These are phyloP conservation scores for Cercospora zeae-maydis DNA, from an alignment of 2,329 filamentous ascomycete species.

Conservation along the genomic window DNA sequence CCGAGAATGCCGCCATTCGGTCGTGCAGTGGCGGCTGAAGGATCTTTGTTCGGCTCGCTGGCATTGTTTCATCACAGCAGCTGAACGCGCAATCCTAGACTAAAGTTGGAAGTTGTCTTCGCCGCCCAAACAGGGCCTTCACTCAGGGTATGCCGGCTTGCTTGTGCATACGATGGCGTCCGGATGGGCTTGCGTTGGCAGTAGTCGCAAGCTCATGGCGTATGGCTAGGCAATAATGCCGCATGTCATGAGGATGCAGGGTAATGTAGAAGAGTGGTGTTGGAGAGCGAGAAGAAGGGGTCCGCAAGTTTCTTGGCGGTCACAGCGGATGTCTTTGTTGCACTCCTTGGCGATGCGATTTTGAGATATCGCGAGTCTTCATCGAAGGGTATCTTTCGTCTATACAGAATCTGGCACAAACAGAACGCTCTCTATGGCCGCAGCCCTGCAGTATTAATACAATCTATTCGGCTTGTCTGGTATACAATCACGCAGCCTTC, in stretches of 20 bases:
- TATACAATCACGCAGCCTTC: slow-evolving; percentile 10
- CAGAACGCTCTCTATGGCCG: slow-evolving; percentile 2
- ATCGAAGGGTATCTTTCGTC: slow-evolving; percentile 9
- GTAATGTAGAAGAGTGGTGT: background rate
- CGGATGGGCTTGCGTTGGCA: background rate
- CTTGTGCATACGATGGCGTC: background rate
- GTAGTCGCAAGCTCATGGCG: background rate
- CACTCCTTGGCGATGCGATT: background rate
- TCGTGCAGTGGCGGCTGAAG: background rate
- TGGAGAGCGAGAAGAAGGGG: background rate
- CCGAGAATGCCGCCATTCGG: background rate
- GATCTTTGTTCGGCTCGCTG: background rate
- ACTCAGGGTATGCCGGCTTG: background rate
- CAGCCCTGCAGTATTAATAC: background rate
- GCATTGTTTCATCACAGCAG: background rate
- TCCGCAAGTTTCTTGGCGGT: background rate
- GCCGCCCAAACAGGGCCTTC: background rate
- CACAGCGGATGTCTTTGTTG: background rate
- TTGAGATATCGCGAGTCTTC: background rate
- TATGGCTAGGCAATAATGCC: background rate
- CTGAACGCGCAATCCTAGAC: background rate
- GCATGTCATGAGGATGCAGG: background rate
- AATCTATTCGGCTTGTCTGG: background rate
- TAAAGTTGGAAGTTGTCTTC: background rate
- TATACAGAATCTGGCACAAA: slow-evolving; percentile 1